Conservation (phyloP, 352 stramenopile genomes). For the Phytophthora capsici region DNA sequence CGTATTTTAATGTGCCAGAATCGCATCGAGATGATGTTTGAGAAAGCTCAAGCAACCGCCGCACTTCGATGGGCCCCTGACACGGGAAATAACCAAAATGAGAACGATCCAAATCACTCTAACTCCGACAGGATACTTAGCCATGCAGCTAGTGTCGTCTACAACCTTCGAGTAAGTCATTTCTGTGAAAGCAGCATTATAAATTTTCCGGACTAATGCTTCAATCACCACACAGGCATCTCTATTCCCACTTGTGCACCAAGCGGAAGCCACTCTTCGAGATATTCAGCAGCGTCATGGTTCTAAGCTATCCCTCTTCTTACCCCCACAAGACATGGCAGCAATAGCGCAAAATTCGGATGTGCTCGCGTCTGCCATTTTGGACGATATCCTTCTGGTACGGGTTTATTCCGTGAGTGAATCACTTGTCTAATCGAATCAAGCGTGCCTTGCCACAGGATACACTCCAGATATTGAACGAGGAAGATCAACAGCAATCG, state of each 20-base stretch:
- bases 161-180: slow-evolving; percentile 49
- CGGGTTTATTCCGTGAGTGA: neutral
- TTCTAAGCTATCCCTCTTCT: slow-evolving; percentile 50
- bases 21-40: slow-evolving; percentile 55
- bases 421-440: slow-evolving; percentile 8
- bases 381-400: slow-evolving; percentile 74
- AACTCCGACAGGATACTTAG: slow-evolving; percentile 46
- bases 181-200: neutral
- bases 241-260: slow-evolving; percentile 58
- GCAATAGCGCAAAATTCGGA: slow-evolving; percentile 58
- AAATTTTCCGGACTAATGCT: slow-evolving; percentile 1
- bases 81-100: slow-evolving; percentile 34
- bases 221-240: slow-evolving; percentile 50
- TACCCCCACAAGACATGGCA: slow-evolving; percentile 44
- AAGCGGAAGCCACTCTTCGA: slow-evolving; percentile 55
- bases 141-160: slow-evolving; percentile 51
- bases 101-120: slow-evolving; percentile 14
- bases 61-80: slow-evolving; percentile 27
- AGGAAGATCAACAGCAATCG: slow-evolving; percentile 50
- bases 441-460: slow-evolving; percentile 39
- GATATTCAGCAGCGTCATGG: slow-evolving; percentile 46
- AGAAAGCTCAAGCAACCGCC: slow-evolving; percentile 41
- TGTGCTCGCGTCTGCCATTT: slow-evolving; percentile 54
- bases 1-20: slow-evolving; percentile 24
- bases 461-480: slow-evolving; percentile 62